Base-by-base conservation (phyloP, 2,329 filamentous ascomycete species). In the Westerdykella ornata region DNA sequence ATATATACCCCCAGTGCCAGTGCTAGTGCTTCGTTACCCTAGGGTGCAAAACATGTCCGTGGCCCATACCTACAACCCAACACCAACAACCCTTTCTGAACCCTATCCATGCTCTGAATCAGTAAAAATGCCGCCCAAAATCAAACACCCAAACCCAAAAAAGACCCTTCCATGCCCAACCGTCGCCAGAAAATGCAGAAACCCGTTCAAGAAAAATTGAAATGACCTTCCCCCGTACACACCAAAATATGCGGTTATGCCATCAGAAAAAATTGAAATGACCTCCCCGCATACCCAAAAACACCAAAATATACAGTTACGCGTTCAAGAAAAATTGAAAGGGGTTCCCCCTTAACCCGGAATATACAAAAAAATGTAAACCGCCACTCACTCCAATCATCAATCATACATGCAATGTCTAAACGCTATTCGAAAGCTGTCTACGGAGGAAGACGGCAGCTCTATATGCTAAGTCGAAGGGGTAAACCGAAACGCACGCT, bases 211-310 rank as follows among this genome's bases (percentile, higher is more conserved):
- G 20, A 22, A 22, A 26, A 26, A 26, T 26, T 7, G 8, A 2
- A 26, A 26, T 9, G 12, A 26, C 22, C 22, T 11, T 9, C 3
- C 7, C 4, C 4, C n/a, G n/a, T n/a, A n/a, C n/a, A n/a, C n/a
- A n/a, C n/a, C n/a, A n/a, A n/a, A n/a, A n/a, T n/a, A n/a, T n/a
- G n/a, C n/a, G n/a, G n/a, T n/a, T 8, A 29, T n/a, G 8, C 16
- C 45, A 52, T 30, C 38, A 36, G 20, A 29, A 41, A 62, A 63
- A 65, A 62, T 49, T 51, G 49, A 51, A 63, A 64, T 63, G 60
- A 59, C 51, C 53, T 58, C 47, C 57, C 56, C 53, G 53, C 42
- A 50, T 7, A 26, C 38, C 29, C 13, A 11, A 30, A 37, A 38
- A 42, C 39, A 22, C 32, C 32, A 45, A 41, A 39, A 41, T 14